Evolutionary conservation across 2,329 filamentous ascomycete genomes (phyloP).

Genomic region (Zasmidium cellare): DNA sequence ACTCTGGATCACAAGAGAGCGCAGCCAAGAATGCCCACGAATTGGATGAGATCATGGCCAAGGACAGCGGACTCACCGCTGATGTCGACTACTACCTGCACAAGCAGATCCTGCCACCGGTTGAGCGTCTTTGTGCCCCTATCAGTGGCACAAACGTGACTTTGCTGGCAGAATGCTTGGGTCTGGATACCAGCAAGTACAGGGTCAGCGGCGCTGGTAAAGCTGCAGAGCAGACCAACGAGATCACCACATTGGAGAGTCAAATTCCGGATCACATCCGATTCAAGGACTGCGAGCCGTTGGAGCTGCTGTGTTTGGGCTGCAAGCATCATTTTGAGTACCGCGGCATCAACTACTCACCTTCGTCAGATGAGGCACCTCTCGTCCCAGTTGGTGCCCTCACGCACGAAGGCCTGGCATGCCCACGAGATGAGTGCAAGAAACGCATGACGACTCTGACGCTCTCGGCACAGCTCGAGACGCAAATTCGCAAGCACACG

Average conservation of each 20-base stretch:
- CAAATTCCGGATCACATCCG: conserved; percentile 90
- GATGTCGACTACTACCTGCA: conserved; percentile 98
- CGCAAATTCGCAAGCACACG: conserved; percentile 75
- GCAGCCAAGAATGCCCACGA: conserved; percentile 88
- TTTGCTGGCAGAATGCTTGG: conserved; percentile 87
- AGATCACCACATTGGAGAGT: conserved; percentile 88
- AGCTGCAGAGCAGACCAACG: conserved; percentile 57
- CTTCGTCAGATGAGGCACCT: conserved; percentile 28
- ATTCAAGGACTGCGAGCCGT: conserved; percentile 76
- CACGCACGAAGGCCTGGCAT: conserved; percentile 73
- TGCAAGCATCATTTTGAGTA: conserved; percentile 75
- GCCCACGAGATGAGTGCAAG: conserved; percentile 63
- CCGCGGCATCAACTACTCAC: conserved; percentile 65
- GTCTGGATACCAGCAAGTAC: conserved; percentile 87
- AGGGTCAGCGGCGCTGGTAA: conserved; percentile 61
- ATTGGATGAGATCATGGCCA: conserved; percentile 78
- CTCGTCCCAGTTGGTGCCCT: conserved; percentile 56
- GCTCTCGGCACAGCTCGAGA: conserved; percentile 83
- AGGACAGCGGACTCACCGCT: conserved; percentile 72
- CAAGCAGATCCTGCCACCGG: conserved; percentile 97
- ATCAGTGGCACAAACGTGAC: conserved; percentile 90
- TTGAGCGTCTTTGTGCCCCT: conserved; percentile 95
- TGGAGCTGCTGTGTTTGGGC: conserved; percentile 75
- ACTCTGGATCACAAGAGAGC: conserved; percentile 63
- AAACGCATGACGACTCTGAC: conserved; percentile 67